These are phyloP conservation scores for Catunica adiposa DNA, from an alignment of 2,329 filamentous ascomycete genomes.

Conservation along the genomic window DNA sequence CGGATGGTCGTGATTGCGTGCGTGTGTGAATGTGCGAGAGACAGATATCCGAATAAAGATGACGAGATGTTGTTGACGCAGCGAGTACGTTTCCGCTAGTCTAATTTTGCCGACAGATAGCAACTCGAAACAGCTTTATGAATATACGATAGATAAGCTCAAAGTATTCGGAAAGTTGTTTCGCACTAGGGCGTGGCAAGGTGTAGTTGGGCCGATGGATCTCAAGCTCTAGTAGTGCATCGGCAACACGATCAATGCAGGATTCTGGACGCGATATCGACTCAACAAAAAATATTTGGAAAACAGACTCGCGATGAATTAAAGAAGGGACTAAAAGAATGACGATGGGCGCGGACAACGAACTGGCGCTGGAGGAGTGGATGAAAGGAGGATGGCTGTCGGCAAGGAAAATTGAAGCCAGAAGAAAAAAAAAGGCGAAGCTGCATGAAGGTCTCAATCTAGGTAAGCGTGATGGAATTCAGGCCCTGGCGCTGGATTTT, in stretches of 20 bases:
- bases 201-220: neutral
- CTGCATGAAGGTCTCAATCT: slow-evolving; percentile 8
- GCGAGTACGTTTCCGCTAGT: neutral
- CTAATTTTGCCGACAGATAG: neutral
- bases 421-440: slow-evolving; percentile 11
- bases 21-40: neutral
- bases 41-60: neutral
- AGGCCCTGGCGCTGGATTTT: slow-evolving; percentile 9
- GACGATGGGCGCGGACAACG: neutral
- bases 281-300: neutral
- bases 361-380: too few relatives aligned
- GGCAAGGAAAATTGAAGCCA: neutral
- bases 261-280: neutral
- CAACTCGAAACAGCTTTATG: neutral
- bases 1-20: neutral
- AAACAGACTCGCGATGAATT: neutral
- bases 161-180: neutral
- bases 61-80: neutral
- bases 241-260: neutral
- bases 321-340: neutral
- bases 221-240: slow-evolving; percentile 6
- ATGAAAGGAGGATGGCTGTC: slow-evolving; percentile 1
- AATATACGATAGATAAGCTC: neutral
- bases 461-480: slow-evolving; percentile 10
- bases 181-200: slow-evolving; percentile 1